Conservation (phyloP, 441 rosid genomes). For the Gossypium trilobum region DNA sequence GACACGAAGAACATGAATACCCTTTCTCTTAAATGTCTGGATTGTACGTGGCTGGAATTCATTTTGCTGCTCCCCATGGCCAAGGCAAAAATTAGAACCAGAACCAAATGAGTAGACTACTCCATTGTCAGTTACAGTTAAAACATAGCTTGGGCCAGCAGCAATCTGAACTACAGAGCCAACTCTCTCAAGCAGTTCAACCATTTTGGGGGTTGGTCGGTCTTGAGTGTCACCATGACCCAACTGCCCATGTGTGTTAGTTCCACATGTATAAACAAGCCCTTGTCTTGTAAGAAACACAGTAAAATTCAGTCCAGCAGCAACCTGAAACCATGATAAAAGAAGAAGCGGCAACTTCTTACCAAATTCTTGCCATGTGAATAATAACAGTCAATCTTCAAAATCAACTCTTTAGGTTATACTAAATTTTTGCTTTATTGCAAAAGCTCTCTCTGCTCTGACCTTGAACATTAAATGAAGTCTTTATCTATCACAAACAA, state of each 20-base stretch:
- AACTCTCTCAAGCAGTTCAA: slow-evolving; percentile 38
- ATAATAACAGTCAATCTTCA: background rate
- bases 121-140: slow-evolving; percentile 60
- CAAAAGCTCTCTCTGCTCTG: background rate
- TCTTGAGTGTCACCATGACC: slow-evolving; percentile 84
- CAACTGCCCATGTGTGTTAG: slow-evolving; percentile 74
- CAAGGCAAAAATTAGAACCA: slow-evolving; percentile 84
- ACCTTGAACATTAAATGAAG: background rate
- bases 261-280: slow-evolving; percentile 63
- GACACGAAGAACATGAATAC: slow-evolving; percentile 63
- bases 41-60: slow-evolving; percentile 67
- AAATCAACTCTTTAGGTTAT: background rate
- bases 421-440: background rate
- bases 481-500: background rate
- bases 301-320: slow-evolving; percentile 82
- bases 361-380: background rate
- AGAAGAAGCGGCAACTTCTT: background rate
- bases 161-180: slow-evolving; percentile 73
- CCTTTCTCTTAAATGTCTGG: slow-evolving; percentile 63
- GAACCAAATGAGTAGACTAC: slow-evolving; percentile 83
- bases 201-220: slow-evolving; percentile 59
- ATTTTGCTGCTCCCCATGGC: slow-evolving; percentile 89
- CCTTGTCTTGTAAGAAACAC: slow-evolving; percentile 76
- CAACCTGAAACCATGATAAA: slow-evolving; percentile 45
- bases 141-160: slow-evolving; percentile 79